A percentile compares a stretch with the other conserved stretches of the same genome.
These are phyloP conservation scores for Bombardia bombarda DNA, from an alignment of 495 filamentous ascomycete genomes.

Conservation along the genomic window DNA sequence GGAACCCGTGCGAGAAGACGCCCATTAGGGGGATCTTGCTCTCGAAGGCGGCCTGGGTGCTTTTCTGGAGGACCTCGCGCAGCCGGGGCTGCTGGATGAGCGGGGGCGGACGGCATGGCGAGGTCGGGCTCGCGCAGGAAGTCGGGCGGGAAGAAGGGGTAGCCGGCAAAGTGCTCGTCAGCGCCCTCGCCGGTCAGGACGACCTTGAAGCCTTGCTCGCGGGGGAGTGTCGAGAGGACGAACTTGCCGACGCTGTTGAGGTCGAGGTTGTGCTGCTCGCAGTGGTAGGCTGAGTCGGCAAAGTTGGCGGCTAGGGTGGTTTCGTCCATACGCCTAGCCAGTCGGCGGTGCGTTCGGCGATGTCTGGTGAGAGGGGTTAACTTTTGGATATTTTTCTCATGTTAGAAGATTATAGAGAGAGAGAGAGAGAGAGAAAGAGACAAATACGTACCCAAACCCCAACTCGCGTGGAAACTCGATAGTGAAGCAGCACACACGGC, in stretches of 20 bases:
- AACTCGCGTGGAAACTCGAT: slow-evolving; percentile 39
- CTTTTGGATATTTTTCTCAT: neutral
- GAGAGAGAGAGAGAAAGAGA: neutral
- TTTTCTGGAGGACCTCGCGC: slow-evolving; percentile 5
- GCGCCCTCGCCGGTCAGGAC: slow-evolving; percentile 46
- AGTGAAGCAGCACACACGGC: slow-evolving; percentile 33
- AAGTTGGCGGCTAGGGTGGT: slow-evolving; percentile 33
- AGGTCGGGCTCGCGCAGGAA: slow-evolving; percentile 37
- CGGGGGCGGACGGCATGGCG: slow-evolving; percentile 20
- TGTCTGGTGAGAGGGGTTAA: too few relatives aligned
- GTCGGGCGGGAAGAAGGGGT: slow-evolving; percentile 33
- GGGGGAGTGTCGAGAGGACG: slow-evolving; percentile 33
- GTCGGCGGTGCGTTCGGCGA: slow-evolving; percentile 42
- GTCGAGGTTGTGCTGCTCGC: slow-evolving; percentile 37
- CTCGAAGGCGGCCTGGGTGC: neutral
- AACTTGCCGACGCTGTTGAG: slow-evolving; percentile 42
- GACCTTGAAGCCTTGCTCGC: slow-evolving; percentile 39
- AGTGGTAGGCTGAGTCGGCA: slow-evolving; percentile 41
- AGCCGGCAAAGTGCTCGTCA: slow-evolving; percentile 48
- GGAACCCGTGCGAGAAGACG: too few relatives aligned
- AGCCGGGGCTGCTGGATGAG: slow-evolving; percentile 6
- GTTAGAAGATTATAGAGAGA: neutral
- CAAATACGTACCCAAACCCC: slow-evolving; percentile 37
- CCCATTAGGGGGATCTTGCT: neutral
- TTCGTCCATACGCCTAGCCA: slow-evolving; percentile 46